phyloP scores from a whole-genome alignment of 345 rosid species.

The Murraya koenigii region DNA sequence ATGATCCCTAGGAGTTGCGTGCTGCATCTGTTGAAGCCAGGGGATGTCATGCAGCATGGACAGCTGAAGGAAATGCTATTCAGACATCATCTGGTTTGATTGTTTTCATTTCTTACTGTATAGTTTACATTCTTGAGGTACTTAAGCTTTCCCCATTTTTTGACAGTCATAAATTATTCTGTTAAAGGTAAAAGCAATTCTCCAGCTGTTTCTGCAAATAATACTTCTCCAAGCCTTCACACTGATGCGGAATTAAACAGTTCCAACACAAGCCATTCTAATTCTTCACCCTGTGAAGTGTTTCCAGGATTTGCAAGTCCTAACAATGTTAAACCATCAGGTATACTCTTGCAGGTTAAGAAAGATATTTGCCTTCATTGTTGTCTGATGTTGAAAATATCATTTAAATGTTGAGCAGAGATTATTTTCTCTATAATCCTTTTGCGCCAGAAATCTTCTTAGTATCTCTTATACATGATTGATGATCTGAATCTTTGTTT shows the following conservation, averaged over 20 bases:
- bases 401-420: background rate
- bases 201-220: slow-evolving; percentile 31
- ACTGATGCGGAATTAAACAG: slow-evolving; percentile 27
- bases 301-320: slow-evolving; percentile 74
- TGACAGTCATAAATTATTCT: slow-evolving; percentile 20
- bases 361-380: slow-evolving; percentile 4
- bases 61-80: slow-evolving; percentile 41
- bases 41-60: slow-evolving; percentile 39
- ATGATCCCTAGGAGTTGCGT: slow-evolving; percentile 45
- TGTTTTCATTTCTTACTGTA: slow-evolving; percentile 30
- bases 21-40: slow-evolving; percentile 36
- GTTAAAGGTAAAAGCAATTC: slow-evolving; percentile 44
- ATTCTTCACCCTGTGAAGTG: slow-evolving; percentile 52
- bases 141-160: slow-evolving; percentile 6
- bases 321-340: slow-evolving; percentile 53
- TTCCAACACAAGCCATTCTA: slow-evolving; percentile 38
- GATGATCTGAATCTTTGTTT: background rate
- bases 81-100: slow-evolving; percentile 45
- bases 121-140: slow-evolving; percentile 3
- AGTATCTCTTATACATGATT: background rate
- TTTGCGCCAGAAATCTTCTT: background rate
- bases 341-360: slow-evolving; percentile 27
- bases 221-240: slow-evolving; percentile 30
- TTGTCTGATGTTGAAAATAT: background rate
- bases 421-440: background rate